Evolutionary conservation across 805 yeast genomes (phyloP), one percentile per base, ranked within the genome.

Genomic region (Grigorovia jiainica): DNA sequence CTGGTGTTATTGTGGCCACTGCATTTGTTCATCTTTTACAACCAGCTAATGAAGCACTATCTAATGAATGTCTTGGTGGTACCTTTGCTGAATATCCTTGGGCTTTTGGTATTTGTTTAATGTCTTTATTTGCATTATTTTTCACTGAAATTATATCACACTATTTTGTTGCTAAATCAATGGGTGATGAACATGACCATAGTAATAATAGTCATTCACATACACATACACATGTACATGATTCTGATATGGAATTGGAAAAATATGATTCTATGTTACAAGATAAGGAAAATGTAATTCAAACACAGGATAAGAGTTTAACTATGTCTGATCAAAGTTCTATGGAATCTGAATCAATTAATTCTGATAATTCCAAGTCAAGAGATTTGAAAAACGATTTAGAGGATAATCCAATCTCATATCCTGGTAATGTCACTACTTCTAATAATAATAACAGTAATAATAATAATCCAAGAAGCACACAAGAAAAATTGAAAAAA

Each of bases 1-100:
- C 86, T 4, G 90, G 90, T 40, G 89, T 82, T 36, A 82, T 82
- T 50, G 66, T 82, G 3, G 82, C 89, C 9, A 82, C 90, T 7
- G 85, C 87, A 0, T 82, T 79, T 51, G 72, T 82, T 44, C 90
- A 82, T 61, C 60, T 80, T 43, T 63, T 80, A 52, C 68, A 70
- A 42, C 80, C 80, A 2, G 82, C 80, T 4, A 23, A 38, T 5
- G 55, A 51, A 15, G 48, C 47, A 7, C 31, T 51, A 31, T 54
- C 69, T 1, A 54, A 73, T 37, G 72, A 65, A 8, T 83, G 92
- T 64, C 66, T 83, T 21, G 83, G 84, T 10, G 79, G 77, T 30
- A 71, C 72, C 0, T 75, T 75, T 53, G 66, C 66, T 2, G 67
- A 58, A 16, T 76, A 76, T 49, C 71, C 80, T n/a, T 76, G 75